Percentiles rank a stretch among this genome's conserved stretches.
Conservation (phyloP, 352 stramenopile species). For the Plasmopara muralis region DNA sequence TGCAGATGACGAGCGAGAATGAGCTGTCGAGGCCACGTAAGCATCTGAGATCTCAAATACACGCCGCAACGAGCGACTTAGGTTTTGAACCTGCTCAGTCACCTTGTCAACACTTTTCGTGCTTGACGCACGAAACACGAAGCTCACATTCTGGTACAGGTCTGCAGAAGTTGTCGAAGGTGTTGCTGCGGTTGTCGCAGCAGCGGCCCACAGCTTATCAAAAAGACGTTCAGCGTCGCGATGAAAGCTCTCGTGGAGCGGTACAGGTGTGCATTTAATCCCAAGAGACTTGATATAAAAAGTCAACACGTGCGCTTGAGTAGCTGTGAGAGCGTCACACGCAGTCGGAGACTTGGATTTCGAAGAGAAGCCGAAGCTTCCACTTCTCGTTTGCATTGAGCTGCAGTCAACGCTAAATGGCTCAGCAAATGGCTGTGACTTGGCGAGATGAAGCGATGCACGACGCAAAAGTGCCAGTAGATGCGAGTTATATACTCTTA, state of each 20-base stretch:
- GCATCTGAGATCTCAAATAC: conserved; percentile 84
- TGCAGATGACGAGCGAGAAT: conserved; percentile 38
- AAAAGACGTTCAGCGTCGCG: conserved; percentile 78
- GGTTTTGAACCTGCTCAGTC: conserved; percentile 49
- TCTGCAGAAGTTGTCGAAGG: conserved; percentile 16
- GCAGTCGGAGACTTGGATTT: conserved; percentile 21
- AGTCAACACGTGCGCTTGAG: conserved; percentile 64
- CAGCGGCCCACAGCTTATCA: conserved; percentile 65
- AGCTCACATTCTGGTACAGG: conserved; percentile 30
- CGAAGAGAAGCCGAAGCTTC: conserved; percentile 22
- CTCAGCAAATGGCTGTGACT: conserved; percentile 61
- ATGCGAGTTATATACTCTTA: conserved; percentile 64
- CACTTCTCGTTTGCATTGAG: conserved; percentile 21
- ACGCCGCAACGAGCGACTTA: conserved; percentile 60
- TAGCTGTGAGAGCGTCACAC: conserved; percentile 41
- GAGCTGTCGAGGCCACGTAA: conserved; percentile 72
- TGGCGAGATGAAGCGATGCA: conserved; percentile 58
- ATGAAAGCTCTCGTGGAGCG: conserved; percentile 68
- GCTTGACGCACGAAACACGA: conserved; percentile 27
- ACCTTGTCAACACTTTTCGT: conserved; percentile 26
- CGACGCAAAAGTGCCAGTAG: conserved; percentile 54
- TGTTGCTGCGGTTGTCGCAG: conserved; percentile 9
- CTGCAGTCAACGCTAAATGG: conserved; percentile 27
- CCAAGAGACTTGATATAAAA: conserved; percentile 78
- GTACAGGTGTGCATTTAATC: conserved; percentile 58